Conservation (phyloP, 495 filamentous ascomycete species). For the Hypoxylon fragiforme region DNA sequence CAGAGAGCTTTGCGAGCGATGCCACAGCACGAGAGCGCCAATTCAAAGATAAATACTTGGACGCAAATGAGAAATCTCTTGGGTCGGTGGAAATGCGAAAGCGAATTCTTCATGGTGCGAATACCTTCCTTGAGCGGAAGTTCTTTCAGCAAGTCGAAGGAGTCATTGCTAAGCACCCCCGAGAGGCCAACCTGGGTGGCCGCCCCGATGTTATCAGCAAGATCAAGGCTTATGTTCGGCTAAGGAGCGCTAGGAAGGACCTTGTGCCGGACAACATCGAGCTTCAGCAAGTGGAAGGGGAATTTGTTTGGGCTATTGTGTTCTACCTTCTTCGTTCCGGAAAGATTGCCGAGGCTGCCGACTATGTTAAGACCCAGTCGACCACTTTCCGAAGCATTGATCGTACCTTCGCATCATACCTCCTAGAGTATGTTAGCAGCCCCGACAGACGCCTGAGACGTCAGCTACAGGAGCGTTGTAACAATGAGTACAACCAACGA, state of each 20-base stretch:
- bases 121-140: constrained; percentile 71
- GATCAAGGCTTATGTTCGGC: constrained; percentile 85
- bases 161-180: constrained; percentile 77
- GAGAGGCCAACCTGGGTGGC: constrained; percentile 87
- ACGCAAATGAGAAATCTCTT: constrained; percentile 65
- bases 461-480: constrained; percentile 81
- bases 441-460: constrained; percentile 71
- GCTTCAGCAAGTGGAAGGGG: constrained; percentile 71
- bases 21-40: constrained; percentile 70
- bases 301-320: constrained; percentile 90
- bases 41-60: constrained; percentile 72
- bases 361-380: constrained; percentile 79
- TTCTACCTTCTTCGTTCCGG: constrained; percentile 91
- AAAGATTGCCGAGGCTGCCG: constrained; percentile 77
- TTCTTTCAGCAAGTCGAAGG: constrained; percentile 73
- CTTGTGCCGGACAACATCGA: constrained; percentile 74
- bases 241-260: constrained; percentile 74
- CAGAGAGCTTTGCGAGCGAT: constrained; percentile 54
- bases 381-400: constrained; percentile 84
- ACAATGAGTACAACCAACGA: constrained; percentile 84
- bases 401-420: constrained; percentile 85
- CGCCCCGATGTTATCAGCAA: constrained; percentile 85
- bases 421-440: constrained; percentile 74
- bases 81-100: constrained; percentile 66
- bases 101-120: constrained; percentile 75